These are phyloP conservation scores for Pseudomassariella vexata DNA, from an alignment of 2,329 filamentous ascomycete genomes.

Conservation along the genomic window DNA sequence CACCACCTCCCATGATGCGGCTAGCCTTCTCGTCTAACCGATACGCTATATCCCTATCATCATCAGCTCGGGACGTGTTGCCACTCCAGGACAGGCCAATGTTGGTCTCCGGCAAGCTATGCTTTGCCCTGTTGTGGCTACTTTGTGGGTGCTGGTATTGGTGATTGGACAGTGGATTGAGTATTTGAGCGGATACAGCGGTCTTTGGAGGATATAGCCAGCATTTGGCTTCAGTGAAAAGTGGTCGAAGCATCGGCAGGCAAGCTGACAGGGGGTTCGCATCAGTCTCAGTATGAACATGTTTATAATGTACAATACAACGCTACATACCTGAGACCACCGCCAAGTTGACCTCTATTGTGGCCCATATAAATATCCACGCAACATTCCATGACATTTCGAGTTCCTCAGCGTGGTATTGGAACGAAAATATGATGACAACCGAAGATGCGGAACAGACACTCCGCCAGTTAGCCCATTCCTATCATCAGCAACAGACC, in stretches of 20 bases:
- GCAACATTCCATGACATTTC: constrained; percentile 5
- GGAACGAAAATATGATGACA: constrained; percentile 3
- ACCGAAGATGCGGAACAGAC: constrained; percentile 3
- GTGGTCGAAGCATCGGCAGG: constrained; percentile 1
- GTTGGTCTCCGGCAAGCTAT: no score
- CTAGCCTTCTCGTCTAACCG: constrained; percentile 1
- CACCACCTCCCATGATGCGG: background rate
- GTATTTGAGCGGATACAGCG: constrained; percentile 1
- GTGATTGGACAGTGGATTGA: background rate
- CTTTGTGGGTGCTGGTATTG: constrained; percentile 5
- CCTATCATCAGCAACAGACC: background rate
- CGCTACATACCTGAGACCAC: constrained; percentile 1
- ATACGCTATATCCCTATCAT: constrained; percentile 1
- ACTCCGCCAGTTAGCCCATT: background rate
- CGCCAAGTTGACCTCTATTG: constrained; percentile 4
- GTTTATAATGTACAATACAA: background rate
- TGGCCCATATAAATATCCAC: constrained; percentile 4
- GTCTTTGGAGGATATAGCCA: constrained; percentile 3
- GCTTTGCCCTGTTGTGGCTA: no score
- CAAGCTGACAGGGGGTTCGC: no score
- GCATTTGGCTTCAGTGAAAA: constrained; percentile 1
- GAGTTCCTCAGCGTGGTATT: constrained; percentile 1
- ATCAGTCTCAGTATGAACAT: no score
- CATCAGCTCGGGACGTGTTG: no score
- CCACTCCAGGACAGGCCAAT: no score